Percentiles rank a stretch among this genome's conserved stretches.
Evolutionary conservation across 2,329 filamentous ascomycete species (phyloP).

Genomic region (Penicillium sumatraense): DNA sequence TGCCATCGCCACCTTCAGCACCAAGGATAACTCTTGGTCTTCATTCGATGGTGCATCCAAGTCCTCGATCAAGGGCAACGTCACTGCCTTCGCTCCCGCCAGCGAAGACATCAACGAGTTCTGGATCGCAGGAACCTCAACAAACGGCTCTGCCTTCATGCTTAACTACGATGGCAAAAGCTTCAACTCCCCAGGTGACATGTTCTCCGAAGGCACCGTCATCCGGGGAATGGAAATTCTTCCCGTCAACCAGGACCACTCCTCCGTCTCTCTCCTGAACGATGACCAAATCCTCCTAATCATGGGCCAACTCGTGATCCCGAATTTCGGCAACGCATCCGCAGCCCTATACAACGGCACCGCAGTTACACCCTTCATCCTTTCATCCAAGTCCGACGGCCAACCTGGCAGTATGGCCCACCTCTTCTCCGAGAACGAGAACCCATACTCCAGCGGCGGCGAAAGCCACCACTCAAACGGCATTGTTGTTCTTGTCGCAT

Average conservation of each 20-base stretch:
- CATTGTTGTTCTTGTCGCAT: slow-evolving; percentile 51
- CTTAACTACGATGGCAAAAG: slow-evolving; percentile 78
- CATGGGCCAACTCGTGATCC: slow-evolving; percentile 79
- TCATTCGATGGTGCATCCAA: slow-evolving; percentile 59
- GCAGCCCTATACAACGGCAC: slow-evolving; percentile 88
- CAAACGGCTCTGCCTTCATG: slow-evolving; percentile 73
- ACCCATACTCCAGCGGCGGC: slow-evolving; percentile 72
- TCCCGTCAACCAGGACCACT: slow-evolving; percentile 70
- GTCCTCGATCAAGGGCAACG: slow-evolving; percentile 71
- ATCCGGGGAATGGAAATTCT: slow-evolving; percentile 85
- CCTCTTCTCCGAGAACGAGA: slow-evolving; percentile 80
- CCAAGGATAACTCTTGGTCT: slow-evolving; percentile 67
- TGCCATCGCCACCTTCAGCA: slow-evolving; percentile 74
- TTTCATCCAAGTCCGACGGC: slow-evolving; percentile 71
- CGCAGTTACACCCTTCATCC: slow-evolving; percentile 74
- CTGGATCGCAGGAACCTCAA: slow-evolving; percentile 78
- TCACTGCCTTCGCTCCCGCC: slow-evolving; percentile 76
- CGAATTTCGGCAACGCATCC: slow-evolving; percentile 78
- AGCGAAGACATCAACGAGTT: slow-evolving; percentile 72
- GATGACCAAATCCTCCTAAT: slow-evolving; percentile 75
- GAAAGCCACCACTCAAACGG: slow-evolving; percentile 50
- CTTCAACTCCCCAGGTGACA: slow-evolving; percentile 69
- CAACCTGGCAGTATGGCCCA: slow-evolving; percentile 74
- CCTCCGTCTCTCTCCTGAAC: slow-evolving; percentile 65
- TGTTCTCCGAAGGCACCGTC: slow-evolving; percentile 67